phyloP scores from a whole-genome alignment of 192 early-diverging fungal genomes.

The Coemansia sp. region DNA sequence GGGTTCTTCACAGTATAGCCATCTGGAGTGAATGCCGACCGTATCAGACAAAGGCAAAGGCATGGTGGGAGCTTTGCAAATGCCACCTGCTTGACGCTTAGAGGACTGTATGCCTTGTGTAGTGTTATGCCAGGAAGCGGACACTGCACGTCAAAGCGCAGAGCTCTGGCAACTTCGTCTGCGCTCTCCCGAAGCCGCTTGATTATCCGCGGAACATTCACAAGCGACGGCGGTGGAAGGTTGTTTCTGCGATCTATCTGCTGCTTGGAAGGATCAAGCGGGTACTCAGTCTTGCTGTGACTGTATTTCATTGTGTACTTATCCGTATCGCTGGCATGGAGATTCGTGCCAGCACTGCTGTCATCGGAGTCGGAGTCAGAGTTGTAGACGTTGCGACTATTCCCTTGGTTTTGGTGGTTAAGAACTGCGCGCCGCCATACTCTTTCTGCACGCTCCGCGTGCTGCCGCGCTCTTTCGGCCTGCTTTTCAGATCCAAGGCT shows the following conservation, averaged over 20 bases:
- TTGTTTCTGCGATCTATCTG: slow-evolving; percentile 20
- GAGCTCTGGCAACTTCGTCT: slow-evolving; percentile 36
- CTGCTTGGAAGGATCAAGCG: slow-evolving; percentile 41
- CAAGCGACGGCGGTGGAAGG: slow-evolving; percentile 37
- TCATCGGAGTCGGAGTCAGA: slow-evolving; percentile 16
- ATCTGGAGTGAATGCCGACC: slow-evolving; percentile 70
- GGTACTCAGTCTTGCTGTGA: slow-evolving; percentile 14
- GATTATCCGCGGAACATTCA: slow-evolving; percentile 39
- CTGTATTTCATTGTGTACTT: not conserved
- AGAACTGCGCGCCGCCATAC: slow-evolving; percentile 42
- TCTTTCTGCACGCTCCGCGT: slow-evolving; percentile 25
- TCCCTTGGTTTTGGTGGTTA: slow-evolving; percentile 6
- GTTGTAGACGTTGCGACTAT: not conserved
- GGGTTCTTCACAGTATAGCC: slow-evolving; percentile 79
- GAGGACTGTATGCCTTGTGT: slow-evolving; percentile 44
- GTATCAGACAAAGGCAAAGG: slow-evolving; percentile 82
- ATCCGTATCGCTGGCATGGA: not conserved
- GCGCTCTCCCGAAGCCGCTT: slow-evolving; percentile 30
- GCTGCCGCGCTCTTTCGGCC: slow-evolving; percentile 10
- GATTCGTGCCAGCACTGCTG: not conserved
- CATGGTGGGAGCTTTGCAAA: slow-evolving; percentile 74
- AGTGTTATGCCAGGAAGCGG: slow-evolving; percentile 47
- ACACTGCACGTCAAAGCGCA: slow-evolving; percentile 52
- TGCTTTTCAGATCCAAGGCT: not conserved
- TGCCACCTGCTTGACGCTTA: slow-evolving; percentile 74